Evolutionary conservation across 2,329 filamentous ascomycete species (phyloP), one percentile per base, ranked within the genome.

Genomic region (Exophiala sp.): DNA sequence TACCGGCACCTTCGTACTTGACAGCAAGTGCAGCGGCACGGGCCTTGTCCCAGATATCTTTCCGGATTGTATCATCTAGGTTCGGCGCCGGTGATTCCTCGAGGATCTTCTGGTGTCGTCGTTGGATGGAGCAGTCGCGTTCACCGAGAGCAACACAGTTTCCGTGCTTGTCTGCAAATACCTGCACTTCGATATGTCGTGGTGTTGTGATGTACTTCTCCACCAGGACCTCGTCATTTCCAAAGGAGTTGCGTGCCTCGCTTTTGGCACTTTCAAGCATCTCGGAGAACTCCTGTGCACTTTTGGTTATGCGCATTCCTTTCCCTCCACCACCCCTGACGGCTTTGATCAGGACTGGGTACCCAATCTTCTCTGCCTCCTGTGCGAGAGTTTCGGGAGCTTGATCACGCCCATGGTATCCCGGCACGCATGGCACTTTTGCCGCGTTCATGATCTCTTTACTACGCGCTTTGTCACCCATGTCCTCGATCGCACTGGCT

Each of bases 361-460:
- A 84, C 55, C 81, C 81, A 63, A 88, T 86, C 60, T 88, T 83
- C 63, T 81, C 82, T 6, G 94, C 92, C 68, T 92, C 84, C 8
- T 77, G 74, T 51, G 89, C 79, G 24, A 87, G 74, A 55, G 79
- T 76, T 7, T 72, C 68, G 1, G 80, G 75, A 45, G 87, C 83
- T 73, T 99, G 94, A 48, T 96, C 89, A 1, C 78, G 66, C 14
- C 94, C 94, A 69, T 97, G 94, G 66, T 99, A 99, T 0, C 94
- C 94, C 0, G 94, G 94, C 45, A 99, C 94, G 66, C 94, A 97
- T 3, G 91, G 91, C 3, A 99, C 94, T 7, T 91, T 90, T n/a
- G 94, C 92, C 3, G 84, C 84, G 33, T 83, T 90, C 94, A 99
- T 97, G 67, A 99, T 96, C 68, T 96, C 88, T 72, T 99, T 99